Percentiles rank a stretch among this genome's conserved stretches.
These are phyloP conservation scores for Rhododendron mucronatum DNA, from an alignment of 148 eudicot species.

Conservation along the genomic window DNA sequence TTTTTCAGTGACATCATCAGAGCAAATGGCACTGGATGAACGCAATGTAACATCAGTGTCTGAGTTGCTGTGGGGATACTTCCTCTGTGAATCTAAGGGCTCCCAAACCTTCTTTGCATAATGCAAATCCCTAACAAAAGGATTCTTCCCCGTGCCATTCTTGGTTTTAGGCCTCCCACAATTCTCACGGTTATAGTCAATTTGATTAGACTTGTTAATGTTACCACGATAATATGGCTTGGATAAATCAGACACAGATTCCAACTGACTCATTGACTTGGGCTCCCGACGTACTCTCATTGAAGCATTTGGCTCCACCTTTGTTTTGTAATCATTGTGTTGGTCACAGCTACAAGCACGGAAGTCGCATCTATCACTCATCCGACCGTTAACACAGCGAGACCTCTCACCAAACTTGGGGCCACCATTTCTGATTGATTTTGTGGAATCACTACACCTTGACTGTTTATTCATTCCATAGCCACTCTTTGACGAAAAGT, in stretches of 20 bases:
- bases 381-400: constrained; percentile 36
- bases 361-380: constrained; percentile 38
- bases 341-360: constrained; percentile 64
- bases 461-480: constrained; percentile 46
- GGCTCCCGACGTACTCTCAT: constrained; percentile 35
- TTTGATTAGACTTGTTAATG: constrained; percentile 36
- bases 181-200: constrained; percentile 44
- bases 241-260: constrained; percentile 37
- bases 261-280: constrained; percentile 41
- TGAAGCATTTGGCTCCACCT: constrained; percentile 33
- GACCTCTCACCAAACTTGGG: constrained; percentile 50
- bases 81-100: constrained; percentile 77
- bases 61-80: constrained; percentile 59
- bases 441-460: constrained; percentile 36
- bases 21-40: constrained; percentile 30
- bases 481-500: constrained; percentile 36
- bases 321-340: constrained; percentile 51
- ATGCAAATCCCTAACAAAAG: constrained; percentile 37
- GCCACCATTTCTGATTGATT: constrained; percentile 44
- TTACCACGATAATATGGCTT: constrained; percentile 52
- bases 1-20: constrained; percentile 30
- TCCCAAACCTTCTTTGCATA: constrained; percentile 87
- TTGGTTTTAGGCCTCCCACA: constrained; percentile 58
- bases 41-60: constrained; percentile 66
- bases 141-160: constrained; percentile 33